Evolutionary conservation across 1,284 basidiomycete species (phyloP), one percentile per base, ranked within the genome.

Genomic region (Farysia itapuensis): DNA sequence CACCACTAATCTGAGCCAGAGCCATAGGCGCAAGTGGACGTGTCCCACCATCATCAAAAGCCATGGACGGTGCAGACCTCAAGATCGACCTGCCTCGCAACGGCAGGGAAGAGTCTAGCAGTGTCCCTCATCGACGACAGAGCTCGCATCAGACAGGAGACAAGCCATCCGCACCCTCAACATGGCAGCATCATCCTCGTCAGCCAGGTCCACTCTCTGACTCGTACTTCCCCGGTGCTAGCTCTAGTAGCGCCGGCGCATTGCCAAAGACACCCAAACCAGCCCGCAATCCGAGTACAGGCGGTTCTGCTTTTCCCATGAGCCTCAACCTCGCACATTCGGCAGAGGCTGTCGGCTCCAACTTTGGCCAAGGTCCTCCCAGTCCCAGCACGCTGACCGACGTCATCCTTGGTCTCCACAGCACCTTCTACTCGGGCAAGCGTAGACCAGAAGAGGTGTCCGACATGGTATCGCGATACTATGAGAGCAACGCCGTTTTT

Each of bases 341-440:
- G 13, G 8, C 34, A 21, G 19, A 35, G 9, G 34, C 34, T 11
- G 20, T 35, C 18, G 31, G 41, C 15, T 46, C 44, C 21, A 56
- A 63, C 16, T 56, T 42, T 37, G 34, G 42, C 14, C 46, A 34
- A 5, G 60, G 53, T 6, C 72, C 72, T 11, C 74, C 74, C 15
- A 71, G 67, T 36, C 74, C 74, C 1, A 74, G 71, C 58, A 77
- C 72, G 6, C 54, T 77, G 16, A 77, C 74, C 11, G 73, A 77
- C 41, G 66, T 73, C 28, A 70, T 77, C 29, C 51, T 77, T 9
- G 68, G 66, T 24, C 44, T 77, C 9, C 74, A 75, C 45, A 54
- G 53, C 26, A 74, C 73, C 13, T 61, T 77, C 22, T 77, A 77
- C 48, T 72, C 70, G 8, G 64, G 58, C 23, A 75, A 75, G 39